Conservation (phyloP, 257 asterid species). For the Galeopsis tetrahit region DNA sequence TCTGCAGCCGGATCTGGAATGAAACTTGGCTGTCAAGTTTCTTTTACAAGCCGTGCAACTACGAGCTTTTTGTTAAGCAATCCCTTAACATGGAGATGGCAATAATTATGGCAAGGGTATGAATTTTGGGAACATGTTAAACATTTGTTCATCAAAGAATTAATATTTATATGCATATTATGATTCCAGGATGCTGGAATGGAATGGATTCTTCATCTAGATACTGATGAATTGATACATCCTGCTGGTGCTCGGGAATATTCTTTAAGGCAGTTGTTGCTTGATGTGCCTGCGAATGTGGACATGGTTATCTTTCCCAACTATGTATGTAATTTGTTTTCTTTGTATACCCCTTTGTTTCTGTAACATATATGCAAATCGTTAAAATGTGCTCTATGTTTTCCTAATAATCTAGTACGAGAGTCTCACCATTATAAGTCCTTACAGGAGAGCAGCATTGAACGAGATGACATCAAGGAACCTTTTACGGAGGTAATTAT, state of each 20-base stretch:
- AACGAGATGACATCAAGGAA: conserved; percentile 88
- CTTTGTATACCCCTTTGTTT: background rate
- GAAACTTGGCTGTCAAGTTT: conserved; percentile 95
- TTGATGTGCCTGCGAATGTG: conserved; percentile 79
- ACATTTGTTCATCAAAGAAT: background rate
- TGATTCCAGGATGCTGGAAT: conserved; percentile 75
- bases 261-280: conserved; percentile 85
- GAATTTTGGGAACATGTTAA: conserved; percentile 24
- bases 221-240: conserved; percentile 93
- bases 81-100: conserved; percentile 98
- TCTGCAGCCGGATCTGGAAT: conserved; percentile 93
- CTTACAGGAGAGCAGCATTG: conserved; percentile 93
- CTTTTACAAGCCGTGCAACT: conserved; percentile 96
- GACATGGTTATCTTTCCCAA: conserved; percentile 99
- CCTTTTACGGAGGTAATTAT: conserved; percentile 93
- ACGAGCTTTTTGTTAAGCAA: conserved; percentile 97
- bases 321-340: conserved; percentile 62
- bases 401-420: background rate
- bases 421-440: conserved; percentile 22
- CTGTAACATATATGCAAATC: conserved; percentile 8
- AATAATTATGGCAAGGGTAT: conserved; percentile 94
- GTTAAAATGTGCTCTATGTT: conserved; percentile 8
- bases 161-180: conserved; percentile 11
- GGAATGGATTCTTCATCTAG: conserved; percentile 98
- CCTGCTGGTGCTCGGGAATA: conserved; percentile 94